These are phyloP conservation scores for Hawksworthiomyces lignivorus DNA, from an alignment of 2,329 filamentous ascomycete genomes.

Conservation along the genomic window DNA sequence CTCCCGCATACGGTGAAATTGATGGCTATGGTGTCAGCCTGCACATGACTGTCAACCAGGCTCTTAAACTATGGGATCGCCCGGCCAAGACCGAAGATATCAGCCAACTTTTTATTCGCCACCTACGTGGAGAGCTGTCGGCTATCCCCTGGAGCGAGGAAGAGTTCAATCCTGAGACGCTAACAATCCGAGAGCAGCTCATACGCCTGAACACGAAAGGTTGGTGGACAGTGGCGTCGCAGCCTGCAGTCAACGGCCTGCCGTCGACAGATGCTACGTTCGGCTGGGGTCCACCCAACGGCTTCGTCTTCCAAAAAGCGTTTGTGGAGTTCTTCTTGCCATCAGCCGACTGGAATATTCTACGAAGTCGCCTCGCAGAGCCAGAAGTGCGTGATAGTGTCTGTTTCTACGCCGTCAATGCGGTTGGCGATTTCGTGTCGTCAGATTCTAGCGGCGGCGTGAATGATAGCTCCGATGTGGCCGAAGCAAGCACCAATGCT, in stretches of 20 bases:
- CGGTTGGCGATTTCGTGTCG: slow-evolving; percentile 67
- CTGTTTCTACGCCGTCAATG: slow-evolving; percentile 83
- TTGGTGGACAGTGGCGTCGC: slow-evolving; percentile 95
- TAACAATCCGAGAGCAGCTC: slow-evolving; percentile 69
- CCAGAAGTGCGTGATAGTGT: slow-evolving; percentile 57
- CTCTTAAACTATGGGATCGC: slow-evolving; percentile 76
- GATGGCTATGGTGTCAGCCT: slow-evolving; percentile 94
- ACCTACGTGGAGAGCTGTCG: slow-evolving; percentile 69
- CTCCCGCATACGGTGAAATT: slow-evolving; percentile 90
- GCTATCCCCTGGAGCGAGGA: slow-evolving; percentile 95
- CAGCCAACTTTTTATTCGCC: slow-evolving; percentile 68
- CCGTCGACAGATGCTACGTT: slow-evolving; percentile 70
- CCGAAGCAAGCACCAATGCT: slow-evolving; percentile 64
- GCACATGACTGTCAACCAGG: slow-evolving; percentile 80
- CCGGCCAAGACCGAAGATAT: slow-evolving; percentile 67
- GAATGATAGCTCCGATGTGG: slow-evolving; percentile 16
- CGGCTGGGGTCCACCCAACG: slow-evolving; percentile 87
- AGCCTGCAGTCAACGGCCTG: slow-evolving; percentile 85
- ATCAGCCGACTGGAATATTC: slow-evolving; percentile 57
- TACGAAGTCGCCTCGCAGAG: slow-evolving; percentile 54
- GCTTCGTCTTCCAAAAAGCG: slow-evolving; percentile 96
- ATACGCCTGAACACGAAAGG: slow-evolving; percentile 69
- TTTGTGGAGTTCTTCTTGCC: slow-evolving; percentile 96
- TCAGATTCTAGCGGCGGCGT: slow-evolving; percentile 39
- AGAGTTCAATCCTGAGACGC: slow-evolving; percentile 74